A percentile compares a stretch with the other conserved stretches of the same genome.
phyloP scores from a whole-genome alignment of 257 asterid genomes.

The Solanum chmielewskii region DNA sequence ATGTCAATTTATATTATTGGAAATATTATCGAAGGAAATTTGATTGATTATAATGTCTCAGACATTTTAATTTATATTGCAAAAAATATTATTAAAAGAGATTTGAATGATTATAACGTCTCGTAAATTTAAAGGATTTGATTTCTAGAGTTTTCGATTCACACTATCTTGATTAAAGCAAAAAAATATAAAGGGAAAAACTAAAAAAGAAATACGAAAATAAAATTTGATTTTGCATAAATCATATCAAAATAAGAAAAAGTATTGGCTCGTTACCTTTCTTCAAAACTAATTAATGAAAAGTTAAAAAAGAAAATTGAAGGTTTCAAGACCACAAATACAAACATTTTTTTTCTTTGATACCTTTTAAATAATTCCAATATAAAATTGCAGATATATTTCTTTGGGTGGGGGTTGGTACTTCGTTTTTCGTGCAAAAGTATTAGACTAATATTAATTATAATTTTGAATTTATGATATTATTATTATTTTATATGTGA shows the following conservation, averaged over 20 bases:
- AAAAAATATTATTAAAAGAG: background rate
- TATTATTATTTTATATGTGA: background rate
- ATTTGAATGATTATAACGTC: background rate
- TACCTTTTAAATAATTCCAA: background rate
- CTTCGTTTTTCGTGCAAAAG: background rate
- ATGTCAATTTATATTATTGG: background rate
- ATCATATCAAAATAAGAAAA: too few species aligned
- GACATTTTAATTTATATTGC: too few species aligned
- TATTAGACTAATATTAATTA: background rate
- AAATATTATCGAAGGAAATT: background rate
- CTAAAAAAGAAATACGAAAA: too few species aligned
- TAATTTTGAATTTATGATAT: background rate
- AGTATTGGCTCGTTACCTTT: background rate
- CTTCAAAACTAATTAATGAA: background rate
- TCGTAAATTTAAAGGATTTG: background rate
- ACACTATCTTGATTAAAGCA: too few species aligned
- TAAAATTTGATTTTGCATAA: too few species aligned
- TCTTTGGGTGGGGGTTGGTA: background rate
- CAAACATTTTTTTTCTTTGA: background rate
- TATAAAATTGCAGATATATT: background rate
- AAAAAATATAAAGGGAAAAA: too few species aligned
- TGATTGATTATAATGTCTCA: background rate
- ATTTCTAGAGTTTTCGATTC: too few species aligned
- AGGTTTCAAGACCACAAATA: background rate
- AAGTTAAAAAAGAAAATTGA: too few species aligned